A percentile compares a stretch with the other conserved stretches of the same genome.
Evolutionary conservation across 768 basidiomycete species (phyloP).

Genomic region (Termitomyces sp.): DNA sequence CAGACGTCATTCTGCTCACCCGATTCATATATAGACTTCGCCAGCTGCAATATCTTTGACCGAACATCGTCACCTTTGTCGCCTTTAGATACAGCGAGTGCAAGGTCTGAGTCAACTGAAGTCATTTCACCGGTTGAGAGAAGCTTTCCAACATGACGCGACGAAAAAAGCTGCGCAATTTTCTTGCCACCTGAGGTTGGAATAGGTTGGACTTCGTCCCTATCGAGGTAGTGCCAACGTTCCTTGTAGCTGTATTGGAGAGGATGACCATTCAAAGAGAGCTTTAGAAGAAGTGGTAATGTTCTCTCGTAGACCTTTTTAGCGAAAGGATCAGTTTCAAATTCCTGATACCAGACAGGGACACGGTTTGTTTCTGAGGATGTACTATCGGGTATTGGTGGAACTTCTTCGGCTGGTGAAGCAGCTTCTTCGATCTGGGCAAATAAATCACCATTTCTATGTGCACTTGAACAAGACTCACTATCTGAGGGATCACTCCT

Average conservation of each 20-base stretch:
- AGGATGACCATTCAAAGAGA: slow-evolving; percentile 58
- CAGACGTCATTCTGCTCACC: slow-evolving; percentile 40
- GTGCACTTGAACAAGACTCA: slow-evolving; percentile 4
- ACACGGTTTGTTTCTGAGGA: slow-evolving; percentile 2
- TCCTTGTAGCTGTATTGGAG: slow-evolving; percentile 47
- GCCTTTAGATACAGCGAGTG: slow-evolving; percentile 39
- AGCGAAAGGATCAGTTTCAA: slow-evolving; percentile 38
- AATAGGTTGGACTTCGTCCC: slow-evolving; percentile 29
- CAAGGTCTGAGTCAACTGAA: slow-evolving; percentile 37
- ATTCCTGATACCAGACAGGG: slow-evolving; percentile 55
- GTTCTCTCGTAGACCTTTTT: slow-evolving; percentile 40
- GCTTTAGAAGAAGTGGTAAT: slow-evolving; percentile 61
- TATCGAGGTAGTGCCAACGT: slow-evolving; percentile 60
- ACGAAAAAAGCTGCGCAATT: slow-evolving; percentile 34
- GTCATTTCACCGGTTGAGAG: slow-evolving; percentile 37
- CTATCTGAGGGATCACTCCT: slow-evolving; percentile 38
- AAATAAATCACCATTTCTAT: neutral
- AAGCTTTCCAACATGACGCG: slow-evolving; percentile 39
- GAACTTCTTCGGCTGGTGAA: neutral
- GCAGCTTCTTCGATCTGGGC: neutral
- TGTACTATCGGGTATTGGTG: neutral
- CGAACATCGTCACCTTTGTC: slow-evolving; percentile 27
- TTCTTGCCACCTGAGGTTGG: slow-evolving; percentile 42
- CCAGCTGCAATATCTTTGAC: slow-evolving; percentile 34
- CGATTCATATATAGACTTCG: slow-evolving; percentile 25